phyloP scores from a whole-genome alignment of 2,329 filamentous ascomycete species.

The Cladophialophora exuberans region DNA sequence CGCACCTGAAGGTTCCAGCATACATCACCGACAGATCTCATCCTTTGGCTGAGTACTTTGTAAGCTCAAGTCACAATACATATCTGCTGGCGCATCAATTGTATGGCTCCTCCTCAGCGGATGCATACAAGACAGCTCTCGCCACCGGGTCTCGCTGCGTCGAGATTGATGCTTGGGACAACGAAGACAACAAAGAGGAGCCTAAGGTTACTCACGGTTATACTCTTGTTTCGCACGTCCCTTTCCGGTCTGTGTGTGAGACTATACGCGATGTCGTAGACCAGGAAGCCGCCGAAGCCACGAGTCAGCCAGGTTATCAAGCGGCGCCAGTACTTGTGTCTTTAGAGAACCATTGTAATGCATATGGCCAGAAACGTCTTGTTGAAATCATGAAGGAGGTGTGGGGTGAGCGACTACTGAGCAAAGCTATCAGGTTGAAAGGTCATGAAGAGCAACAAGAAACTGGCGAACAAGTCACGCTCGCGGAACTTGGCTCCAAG shows the following conservation, averaged over 20 bases:
- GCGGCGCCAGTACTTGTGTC: slow-evolving; percentile 30
- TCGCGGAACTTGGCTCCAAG: slow-evolving; percentile 31
- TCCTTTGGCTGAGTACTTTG: slow-evolving; percentile 33
- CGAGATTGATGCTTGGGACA: slow-evolving; percentile 34
- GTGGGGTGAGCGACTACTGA: slow-evolving; percentile 31
- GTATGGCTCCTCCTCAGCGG: slow-evolving; percentile 30
- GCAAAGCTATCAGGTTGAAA: slow-evolving; percentile 28
- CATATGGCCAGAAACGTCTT: slow-evolving; percentile 29
- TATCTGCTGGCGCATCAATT: slow-evolving; percentile 32
- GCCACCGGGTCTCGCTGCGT: slow-evolving; percentile 31
- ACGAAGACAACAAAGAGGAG: slow-evolving; percentile 28
- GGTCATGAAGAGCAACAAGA: slow-evolving; percentile 30
- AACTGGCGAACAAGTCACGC: slow-evolving; percentile 27
- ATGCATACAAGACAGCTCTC: slow-evolving; percentile 29
- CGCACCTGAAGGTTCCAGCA: slow-evolving; percentile 29
- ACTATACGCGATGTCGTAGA: slow-evolving; percentile 33
- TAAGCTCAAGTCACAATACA: slow-evolving; percentile 34
- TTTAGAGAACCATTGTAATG: slow-evolving; percentile 32
- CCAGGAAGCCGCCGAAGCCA: slow-evolving; percentile 21
- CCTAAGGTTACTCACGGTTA: slow-evolving; percentile 35
- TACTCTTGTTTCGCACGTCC: slow-evolving; percentile 30
- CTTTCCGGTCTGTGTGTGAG: slow-evolving; percentile 32
- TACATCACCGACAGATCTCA: slow-evolving; percentile 29
- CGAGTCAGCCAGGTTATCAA: slow-evolving; percentile 19
- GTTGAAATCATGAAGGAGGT: slow-evolving; percentile 32